Evolutionary conservation across 1,284 basidiomycete genomes (phyloP).

Genomic region (Sanghuangporus baumii): DNA sequence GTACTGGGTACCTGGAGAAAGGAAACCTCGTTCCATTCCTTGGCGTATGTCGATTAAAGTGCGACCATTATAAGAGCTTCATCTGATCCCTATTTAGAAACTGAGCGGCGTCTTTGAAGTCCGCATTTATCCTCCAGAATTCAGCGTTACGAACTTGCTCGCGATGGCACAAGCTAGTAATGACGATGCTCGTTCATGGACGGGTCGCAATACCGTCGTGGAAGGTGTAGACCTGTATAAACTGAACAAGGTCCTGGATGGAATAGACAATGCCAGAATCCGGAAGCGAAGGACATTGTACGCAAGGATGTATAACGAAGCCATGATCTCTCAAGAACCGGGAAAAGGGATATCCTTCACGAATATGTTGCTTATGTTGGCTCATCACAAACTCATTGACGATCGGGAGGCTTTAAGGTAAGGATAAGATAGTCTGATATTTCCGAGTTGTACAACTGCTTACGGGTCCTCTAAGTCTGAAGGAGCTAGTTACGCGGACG

Average conservation of each 20-base stretch:
- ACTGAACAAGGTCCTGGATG: conserved; percentile 51
- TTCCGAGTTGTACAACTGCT: neutral
- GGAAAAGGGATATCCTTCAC: conserved; percentile 87
- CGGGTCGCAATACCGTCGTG: conserved; percentile 24
- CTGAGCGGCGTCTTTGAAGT: conserved; percentile 82
- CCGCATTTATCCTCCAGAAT: conserved; percentile 71
- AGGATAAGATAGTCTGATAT: conserved; percentile 27
- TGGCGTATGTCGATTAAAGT: conserved; percentile 44
- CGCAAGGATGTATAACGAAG: conserved; percentile 80
- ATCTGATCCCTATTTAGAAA: conserved; percentile 39
- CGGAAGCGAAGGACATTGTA: conserved; percentile 65
- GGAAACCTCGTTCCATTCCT: conserved; percentile 79
- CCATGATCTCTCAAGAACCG: conserved; percentile 65
- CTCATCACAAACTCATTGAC: conserved; percentile 90
- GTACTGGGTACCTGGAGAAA: conserved; percentile 76
- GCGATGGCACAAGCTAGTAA: conserved; percentile 37
- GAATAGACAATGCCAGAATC: conserved; percentile 61
- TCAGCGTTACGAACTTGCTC: conserved; percentile 56
- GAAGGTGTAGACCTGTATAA: conserved; percentile 61
- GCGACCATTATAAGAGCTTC: neutral
- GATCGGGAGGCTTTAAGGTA: conserved; percentile 85
- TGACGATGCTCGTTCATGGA: conserved; percentile 20
- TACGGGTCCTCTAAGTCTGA: conserved; percentile 45
- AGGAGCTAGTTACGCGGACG: conserved; percentile 73
- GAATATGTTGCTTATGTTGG: conserved; percentile 83